Base-by-base conservation (phyloP, 495 filamentous ascomycete genomes). In the Haplographium delicatum region DNA sequence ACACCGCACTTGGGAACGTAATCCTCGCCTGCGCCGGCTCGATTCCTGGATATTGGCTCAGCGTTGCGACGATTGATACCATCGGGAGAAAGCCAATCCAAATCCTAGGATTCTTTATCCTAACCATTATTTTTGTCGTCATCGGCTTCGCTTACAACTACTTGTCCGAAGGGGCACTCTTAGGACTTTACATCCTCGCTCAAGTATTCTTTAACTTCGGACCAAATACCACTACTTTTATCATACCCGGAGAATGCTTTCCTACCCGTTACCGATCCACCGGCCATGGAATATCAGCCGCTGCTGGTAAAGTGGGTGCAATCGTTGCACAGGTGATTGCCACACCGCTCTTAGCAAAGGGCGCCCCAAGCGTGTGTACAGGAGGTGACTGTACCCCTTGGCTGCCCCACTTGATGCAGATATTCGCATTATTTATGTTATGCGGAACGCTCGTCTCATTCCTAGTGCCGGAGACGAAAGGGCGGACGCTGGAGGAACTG, bases 161-260 rank as follows among this genome's bases (percentile, higher is more conserved):
- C 28, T 71, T 69, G 58, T 57, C 48, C 48, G 63, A 44, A 25
- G 74, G 50, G 40, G 75, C 58, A 20, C 72, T 90, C 9, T 72
- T 91, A 19, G 83, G 72, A n/a, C 75, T 89, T 49, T 93, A 91
- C 61, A 75, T 91, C 16, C 67, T 93, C 2, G 81, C 83, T n/a
- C 84, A 91, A 46, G 31, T 56, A 6, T 54, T 60, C 35, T 60
- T 59, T 42, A 55, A 60, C 19, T 54, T 54, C 39, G 83, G 89
- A 1, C 90, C 90, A 44, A 95, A 95, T 66, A 74, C 86, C 1
- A 95, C 87, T 18, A 95, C 89, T 26, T 95, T 95, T 71, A 85
- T 95, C 59, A 83, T 95, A 0, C 89, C 90, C 8, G 89, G 88
- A 18, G 90, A 96, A 63, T 85, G 81, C 58, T 96, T 93, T 71